A percentile compares a stretch with the other conserved stretches of the same genome.
Conservation (phyloP, 768 basidiomycete genomes). For the Kwoniella dejecticola region DNA sequence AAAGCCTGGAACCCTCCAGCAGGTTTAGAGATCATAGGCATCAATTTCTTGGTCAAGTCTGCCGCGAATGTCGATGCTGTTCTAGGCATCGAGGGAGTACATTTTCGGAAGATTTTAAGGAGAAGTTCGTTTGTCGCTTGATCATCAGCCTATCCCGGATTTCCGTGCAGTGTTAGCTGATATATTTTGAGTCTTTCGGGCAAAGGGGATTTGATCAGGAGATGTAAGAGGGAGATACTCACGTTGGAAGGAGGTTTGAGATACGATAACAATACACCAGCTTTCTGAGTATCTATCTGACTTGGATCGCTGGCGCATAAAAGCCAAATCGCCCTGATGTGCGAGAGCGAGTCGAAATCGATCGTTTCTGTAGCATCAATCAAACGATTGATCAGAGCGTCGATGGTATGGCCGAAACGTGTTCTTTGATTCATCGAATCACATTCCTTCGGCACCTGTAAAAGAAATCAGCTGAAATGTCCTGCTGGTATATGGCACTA, state of each 20-base stretch:
- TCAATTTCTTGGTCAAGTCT: constrained; percentile 75
- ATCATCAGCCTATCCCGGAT: constrained; percentile 68
- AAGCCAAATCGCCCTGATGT: constrained; percentile 42
- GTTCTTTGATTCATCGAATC: constrained; percentile 6
- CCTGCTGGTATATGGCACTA: not conserved
- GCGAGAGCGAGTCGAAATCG: constrained; percentile 60
- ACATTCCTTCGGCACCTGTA: constrained; percentile 14
- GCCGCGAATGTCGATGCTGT: constrained; percentile 84
- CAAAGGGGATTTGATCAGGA: not conserved
- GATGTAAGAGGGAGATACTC: not conserved
- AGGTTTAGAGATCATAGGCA: constrained; percentile 91
- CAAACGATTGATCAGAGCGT: constrained; percentile 79
- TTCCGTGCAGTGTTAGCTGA: not conserved
- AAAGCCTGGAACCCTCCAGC: constrained; percentile 67
- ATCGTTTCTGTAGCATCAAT: constrained; percentile 76
- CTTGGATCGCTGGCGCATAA: constrained; percentile 59
- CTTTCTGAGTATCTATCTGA: constrained; percentile 78
- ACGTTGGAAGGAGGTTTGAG: constrained; percentile 57
- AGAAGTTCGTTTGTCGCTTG: constrained; percentile 80
- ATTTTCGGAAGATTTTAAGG: constrained; percentile 80
- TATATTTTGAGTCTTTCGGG: not conserved
- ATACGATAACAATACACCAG: constrained; percentile 84
- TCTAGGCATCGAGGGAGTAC: constrained; percentile 85
- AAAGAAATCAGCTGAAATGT: not conserved
- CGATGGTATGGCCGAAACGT: constrained; percentile 67